Conservation (phyloP, 805 yeast genomes). For the Teunomyces panamensis region DNA sequence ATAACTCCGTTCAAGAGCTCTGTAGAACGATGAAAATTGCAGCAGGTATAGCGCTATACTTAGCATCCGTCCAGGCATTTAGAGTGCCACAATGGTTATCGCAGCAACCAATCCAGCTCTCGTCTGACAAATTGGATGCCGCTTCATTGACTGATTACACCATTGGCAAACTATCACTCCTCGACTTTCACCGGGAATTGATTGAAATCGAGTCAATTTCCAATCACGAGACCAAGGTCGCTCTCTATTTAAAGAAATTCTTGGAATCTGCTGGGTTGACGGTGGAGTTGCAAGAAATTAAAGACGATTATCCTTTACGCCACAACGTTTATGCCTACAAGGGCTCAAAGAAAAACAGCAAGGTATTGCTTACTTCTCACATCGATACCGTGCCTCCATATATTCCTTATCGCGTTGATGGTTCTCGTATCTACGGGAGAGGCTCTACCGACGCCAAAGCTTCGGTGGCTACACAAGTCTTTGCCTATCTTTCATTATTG, state of each 20-base stretch:
- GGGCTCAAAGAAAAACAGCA: conserved; percentile 44
- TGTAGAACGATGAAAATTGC: not conserved
- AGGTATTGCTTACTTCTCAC: conserved; percentile 57
- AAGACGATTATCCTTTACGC: conserved; percentile 27
- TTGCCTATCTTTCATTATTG: conserved; percentile 49
- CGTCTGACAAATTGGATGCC: not conserved
- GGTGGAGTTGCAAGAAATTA: conserved; percentile 44
- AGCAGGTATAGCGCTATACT: not conserved
- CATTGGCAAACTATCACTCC: conserved; percentile 13
- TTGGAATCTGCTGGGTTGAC: conserved; percentile 46
- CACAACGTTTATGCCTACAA: conserved; percentile 57
- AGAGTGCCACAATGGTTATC: not conserved
- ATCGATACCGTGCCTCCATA: conserved; percentile 74
- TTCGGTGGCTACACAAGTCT: conserved; percentile 61
- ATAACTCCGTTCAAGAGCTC: not conserved
- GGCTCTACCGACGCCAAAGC: conserved; percentile 74
- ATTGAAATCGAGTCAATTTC: conserved; percentile 25
- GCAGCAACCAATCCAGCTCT: not conserved
- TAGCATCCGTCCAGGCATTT: not conserved
- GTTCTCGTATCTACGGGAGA: conserved; percentile 56
- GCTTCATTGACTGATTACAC: conserved; percentile 7
- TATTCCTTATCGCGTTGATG: conserved; percentile 48
- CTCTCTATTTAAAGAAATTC: conserved; percentile 36
- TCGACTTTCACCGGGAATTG: conserved; percentile 24
- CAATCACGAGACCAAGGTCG: conserved; percentile 29